Conservation (phyloP, 2,329 filamentous ascomycete species). For the Alternaria brassicicola region DNA sequence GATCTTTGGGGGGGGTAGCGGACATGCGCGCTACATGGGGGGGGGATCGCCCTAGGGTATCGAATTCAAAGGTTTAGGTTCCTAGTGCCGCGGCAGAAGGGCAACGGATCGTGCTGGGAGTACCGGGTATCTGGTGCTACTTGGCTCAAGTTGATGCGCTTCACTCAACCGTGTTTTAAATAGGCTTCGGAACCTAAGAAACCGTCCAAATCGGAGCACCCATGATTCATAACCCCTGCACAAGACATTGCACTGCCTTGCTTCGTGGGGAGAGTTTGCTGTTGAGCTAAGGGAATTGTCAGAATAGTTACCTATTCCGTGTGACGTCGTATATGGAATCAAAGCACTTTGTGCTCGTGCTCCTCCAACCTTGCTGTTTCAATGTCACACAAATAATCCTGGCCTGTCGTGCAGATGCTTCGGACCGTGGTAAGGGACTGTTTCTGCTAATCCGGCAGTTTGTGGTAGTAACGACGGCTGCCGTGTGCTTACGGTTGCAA, state of each 20-base stretch:
- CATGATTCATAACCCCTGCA: neutral
- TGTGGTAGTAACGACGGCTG: slow-evolving; percentile 2
- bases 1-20: neutral
- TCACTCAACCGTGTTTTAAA: neutral
- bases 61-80: neutral
- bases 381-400: neutral
- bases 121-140: slow-evolving; percentile 1
- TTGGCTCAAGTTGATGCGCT: neutral
- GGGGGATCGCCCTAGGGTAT: neutral
- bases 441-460: slow-evolving; percentile 2
- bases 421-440: neutral
- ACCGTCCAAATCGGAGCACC: neutral
- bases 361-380: slow-evolving; percentile 1
- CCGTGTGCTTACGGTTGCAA: slow-evolving; percentile 7
- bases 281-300: neutral
- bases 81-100: neutral
- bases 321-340: neutral
- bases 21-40: neutral
- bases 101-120: neutral
- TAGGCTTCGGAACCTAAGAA: neutral
- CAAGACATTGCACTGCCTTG: neutral
- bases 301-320: neutral
- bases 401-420: slow-evolving; percentile 7
- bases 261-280: neutral
- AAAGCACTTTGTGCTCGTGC: slow-evolving; percentile 8